phyloP scores from a whole-genome alignment of 257 asterid species.

The Verbascum thapsus region DNA sequence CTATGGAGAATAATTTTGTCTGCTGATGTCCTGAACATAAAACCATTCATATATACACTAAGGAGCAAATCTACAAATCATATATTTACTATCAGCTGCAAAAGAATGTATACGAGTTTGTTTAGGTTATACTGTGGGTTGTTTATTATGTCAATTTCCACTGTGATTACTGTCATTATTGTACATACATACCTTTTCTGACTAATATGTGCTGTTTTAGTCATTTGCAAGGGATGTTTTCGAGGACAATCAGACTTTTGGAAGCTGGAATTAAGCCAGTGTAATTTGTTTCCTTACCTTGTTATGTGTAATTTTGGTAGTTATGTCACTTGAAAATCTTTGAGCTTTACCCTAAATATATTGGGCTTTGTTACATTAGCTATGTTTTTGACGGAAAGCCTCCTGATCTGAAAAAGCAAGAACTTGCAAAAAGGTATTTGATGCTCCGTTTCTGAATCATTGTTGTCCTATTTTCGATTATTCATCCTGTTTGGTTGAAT shows the following conservation, averaged over 20 bases:
- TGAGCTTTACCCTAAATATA: conserved; percentile 11
- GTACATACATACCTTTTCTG: conserved; percentile 6
- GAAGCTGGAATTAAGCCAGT: conserved; percentile 99
- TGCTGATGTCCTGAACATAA: not conserved
- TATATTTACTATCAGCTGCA: conserved; percentile 14
- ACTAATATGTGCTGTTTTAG: conserved; percentile 41
- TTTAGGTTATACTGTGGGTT: not conserved
- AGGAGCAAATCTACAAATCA: conserved; percentile 2
- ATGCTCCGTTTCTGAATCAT: conserved; percentile 23
- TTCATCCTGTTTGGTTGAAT: conserved; percentile 14
- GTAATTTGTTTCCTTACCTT: conserved; percentile 45
- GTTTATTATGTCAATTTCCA: not conserved
- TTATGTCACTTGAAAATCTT: conserved; percentile 16
- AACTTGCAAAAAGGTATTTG: conserved; percentile 92
- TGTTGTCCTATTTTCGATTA: conserved; percentile 20
- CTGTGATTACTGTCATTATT: not conserved
- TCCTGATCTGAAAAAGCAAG: conserved; percentile 93
- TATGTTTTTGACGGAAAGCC: conserved; percentile 98
- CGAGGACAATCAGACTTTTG: conserved; percentile 90
- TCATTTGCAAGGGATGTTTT: conserved; percentile 95
- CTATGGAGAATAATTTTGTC: not conserved
- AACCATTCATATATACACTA: not conserved
- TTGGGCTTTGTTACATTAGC: conserved; percentile 40
- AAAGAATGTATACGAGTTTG: too few species aligned
- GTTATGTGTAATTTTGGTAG: conserved; percentile 17